Percentiles rank a stretch among this genome's conserved stretches.
phyloP scores from a whole-genome alignment of 2,329 filamentous ascomycete genomes.

The Paecilomyces formosus region DNA sequence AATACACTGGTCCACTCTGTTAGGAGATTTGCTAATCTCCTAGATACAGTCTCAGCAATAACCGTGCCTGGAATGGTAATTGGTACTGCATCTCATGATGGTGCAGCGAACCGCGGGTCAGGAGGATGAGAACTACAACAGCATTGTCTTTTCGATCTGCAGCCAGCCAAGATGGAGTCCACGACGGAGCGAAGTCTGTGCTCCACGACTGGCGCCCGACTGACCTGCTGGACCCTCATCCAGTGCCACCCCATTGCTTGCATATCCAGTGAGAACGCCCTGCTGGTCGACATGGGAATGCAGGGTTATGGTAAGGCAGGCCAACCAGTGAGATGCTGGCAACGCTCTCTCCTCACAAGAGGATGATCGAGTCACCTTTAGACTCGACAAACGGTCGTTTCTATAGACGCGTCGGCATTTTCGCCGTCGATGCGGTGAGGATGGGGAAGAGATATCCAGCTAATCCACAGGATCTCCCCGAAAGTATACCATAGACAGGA shows the following conservation, averaged over 20 bases:
- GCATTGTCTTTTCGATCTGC: not conserved
- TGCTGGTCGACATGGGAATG: not conserved
- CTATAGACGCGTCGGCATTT: conserved; percentile 10
- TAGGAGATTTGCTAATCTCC: not conserved
- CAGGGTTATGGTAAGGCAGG: not conserved
- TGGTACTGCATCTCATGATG: not conserved
- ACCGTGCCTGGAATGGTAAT: not conserved
- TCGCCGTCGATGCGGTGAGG: conserved; percentile 24
- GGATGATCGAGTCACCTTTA: not conserved
- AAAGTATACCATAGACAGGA: not conserved
- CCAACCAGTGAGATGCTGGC: not conserved
- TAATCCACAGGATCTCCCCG: not conserved
- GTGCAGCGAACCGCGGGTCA: not conserved
- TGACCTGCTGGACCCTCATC: not conserved
- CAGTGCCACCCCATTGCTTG: not conserved
- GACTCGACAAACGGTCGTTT: not conserved
- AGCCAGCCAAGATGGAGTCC: not conserved
- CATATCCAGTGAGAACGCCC: not conserved
- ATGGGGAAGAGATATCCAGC: conserved; percentile 8
- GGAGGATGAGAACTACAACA: not conserved
- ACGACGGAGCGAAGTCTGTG: not conserved
- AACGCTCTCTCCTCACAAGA: not conserved
- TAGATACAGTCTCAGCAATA: not conserved
- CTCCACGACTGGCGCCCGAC: not conserved
- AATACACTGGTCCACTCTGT: not conserved